Base-by-base conservation (phyloP, 2,329 filamentous ascomycete genomes). In the Pseudocercospora macadamiae region DNA sequence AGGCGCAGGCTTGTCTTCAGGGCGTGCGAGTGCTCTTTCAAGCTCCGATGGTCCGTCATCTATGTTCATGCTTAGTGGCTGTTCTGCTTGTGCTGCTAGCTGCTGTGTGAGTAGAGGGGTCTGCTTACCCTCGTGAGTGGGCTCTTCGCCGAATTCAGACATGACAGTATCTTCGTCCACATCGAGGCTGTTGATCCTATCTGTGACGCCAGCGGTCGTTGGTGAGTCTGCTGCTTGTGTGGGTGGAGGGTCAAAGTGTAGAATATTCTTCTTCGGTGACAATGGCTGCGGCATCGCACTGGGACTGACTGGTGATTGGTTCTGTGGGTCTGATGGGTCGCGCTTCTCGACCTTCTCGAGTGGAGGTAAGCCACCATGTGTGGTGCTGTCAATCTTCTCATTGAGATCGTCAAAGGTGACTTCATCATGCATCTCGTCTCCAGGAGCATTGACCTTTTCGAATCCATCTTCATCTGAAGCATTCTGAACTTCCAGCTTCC, bases 401-500 rank as follows among this genome's bases (percentile, higher is more conserved):
- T 87, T 82, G 59, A 89, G 84, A 62, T 89, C 86, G 62, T 89
- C 85, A 34, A 88, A 89, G 1, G 83, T 85, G 51, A 90, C 88
- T 61, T 93, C 89, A 26, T 74, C 71, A 4, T 68, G 70, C 6
- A 73, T 53, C 16, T 85, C 85, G 67, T 91, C 83, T 26, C 60
- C 55, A 59, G 84, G 83, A 21, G 82, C 80, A 45, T 80, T 80
- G 8, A 97, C 93, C 74, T 96, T 92, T 73, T 99, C 95, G 70
- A 97, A 97, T 1, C 90, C 91, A 71, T 97, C 95, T 64, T 95
- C 90, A 65, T 96, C 91, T 10, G 89, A 88, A 14, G 85, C 86
- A 68, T 95, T 96, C 53, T 89, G 89, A 12, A 93, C 86, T 66
- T 93, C 90, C 1, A 93, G 80, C 47, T 82, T 83, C 54, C 89